A percentile compares a stretch with the other conserved stretches of the same genome.
phyloP scores from a whole-genome alignment of 495 filamentous ascomycete genomes.

The Tuber umbilicatum region DNA sequence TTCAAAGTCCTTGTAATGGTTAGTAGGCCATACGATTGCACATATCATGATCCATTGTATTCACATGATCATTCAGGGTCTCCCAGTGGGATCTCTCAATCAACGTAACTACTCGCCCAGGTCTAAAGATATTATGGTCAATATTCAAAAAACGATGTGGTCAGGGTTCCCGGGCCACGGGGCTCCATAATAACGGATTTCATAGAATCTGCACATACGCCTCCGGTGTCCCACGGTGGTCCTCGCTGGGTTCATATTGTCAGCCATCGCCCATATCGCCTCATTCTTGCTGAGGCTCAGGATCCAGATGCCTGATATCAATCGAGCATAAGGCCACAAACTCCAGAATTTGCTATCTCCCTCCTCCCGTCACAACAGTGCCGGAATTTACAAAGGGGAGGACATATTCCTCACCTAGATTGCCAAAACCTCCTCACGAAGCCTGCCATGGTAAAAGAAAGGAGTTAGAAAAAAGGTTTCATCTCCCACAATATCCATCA shows the following conservation, averaged over 20 bases:
- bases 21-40: slow-evolving; percentile 13
- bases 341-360: background rate
- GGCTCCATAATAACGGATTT: background rate
- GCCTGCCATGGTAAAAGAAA: slow-evolving; percentile 46
- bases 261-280: slow-evolving; percentile 19
- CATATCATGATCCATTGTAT: slow-evolving; percentile 13
- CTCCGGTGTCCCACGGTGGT: slow-evolving; percentile 87
- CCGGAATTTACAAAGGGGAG: background rate
- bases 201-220: slow-evolving; percentile 42
- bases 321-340: background rate
- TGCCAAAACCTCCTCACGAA: slow-evolving; percentile 99
- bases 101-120: slow-evolving; percentile 88
- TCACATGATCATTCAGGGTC: slow-evolving; percentile 60
- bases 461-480: slow-evolving; percentile 3
- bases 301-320: background rate
- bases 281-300: background rate
- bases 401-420: slow-evolving; percentile 48
- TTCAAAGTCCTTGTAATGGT: slow-evolving; percentile 40
- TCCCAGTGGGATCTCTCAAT: slow-evolving; percentile 78
- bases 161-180: background rate
- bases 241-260: slow-evolving; percentile 54
- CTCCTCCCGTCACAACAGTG: background rate
- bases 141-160: background rate
- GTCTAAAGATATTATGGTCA: slow-evolving; percentile 40
- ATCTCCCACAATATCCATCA: background rate